Percentiles rank a stretch among this genome's conserved stretches.
Evolutionary conservation across 2,329 filamentous ascomycete species (phyloP).

Genomic region (Graphium sp.): DNA sequence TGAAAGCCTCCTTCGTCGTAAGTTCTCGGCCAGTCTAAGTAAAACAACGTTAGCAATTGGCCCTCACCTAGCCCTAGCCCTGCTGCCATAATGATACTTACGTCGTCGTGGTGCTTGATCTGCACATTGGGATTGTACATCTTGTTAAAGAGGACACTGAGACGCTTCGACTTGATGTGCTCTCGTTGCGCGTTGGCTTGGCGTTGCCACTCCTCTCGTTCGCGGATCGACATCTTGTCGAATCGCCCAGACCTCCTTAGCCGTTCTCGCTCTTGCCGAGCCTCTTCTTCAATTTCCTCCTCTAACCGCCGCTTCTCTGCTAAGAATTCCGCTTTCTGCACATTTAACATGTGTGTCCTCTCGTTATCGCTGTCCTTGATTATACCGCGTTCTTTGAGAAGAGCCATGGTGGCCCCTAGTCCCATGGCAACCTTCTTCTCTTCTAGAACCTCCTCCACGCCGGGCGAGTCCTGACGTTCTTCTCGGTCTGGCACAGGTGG

Average conservation of each 20-base stretch:
- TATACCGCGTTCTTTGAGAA: conserved; percentile 75
- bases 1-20: conserved; percentile 93
- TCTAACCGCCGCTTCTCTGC: conserved; percentile 57
- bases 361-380: conserved; percentile 47
- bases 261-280: conserved; percentile 69
- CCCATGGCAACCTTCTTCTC: conserved; percentile 68
- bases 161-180: conserved; percentile 61
- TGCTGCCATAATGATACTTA: too few species aligned
- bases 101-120: conserved; percentile 79
- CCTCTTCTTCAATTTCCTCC: conserved; percentile 61
- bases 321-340: conserved; percentile 63
- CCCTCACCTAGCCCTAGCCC: too few species aligned
- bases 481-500: too few species aligned
- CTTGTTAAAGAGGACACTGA: conserved; percentile 73
- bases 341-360: conserved; percentile 48
- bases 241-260: conserved; percentile 69
- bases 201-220: conserved; percentile 77
- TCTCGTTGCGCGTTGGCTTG: conserved; percentile 82
- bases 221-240: conserved; percentile 78
- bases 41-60: too few species aligned
- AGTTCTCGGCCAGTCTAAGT: conserved; percentile 69
- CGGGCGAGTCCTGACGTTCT: conserved; percentile 35
- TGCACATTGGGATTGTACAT: conserved; percentile 85
- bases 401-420: conserved; percentile 63
- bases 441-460: conserved; percentile 46